Base-by-base conservation (phyloP, 805 yeast species). In the Sugiyamaella marilandica region DNA sequence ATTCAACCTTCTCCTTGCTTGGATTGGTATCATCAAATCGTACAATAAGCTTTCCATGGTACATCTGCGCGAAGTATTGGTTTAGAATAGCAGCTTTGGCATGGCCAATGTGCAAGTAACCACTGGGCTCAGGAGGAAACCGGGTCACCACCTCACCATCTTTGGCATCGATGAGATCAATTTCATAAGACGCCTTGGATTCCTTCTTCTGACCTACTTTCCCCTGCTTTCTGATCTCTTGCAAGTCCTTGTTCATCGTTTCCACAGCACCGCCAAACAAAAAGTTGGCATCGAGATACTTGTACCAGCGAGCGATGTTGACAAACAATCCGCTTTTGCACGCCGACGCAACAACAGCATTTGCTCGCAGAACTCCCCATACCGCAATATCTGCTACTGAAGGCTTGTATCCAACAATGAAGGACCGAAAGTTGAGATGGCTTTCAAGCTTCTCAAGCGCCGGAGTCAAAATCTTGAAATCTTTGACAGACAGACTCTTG, bases 111-210 rank as follows among this genome's bases (percentile, higher is more conserved):
- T 94, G 99, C 73, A 94, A 80, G 73, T 91, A 94, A 74, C 99
- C 99, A 74, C 96, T 87, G 55, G 99, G 99, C 76, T 94, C 99
- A 59, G 99, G 99, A 49, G 96, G 99, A 83, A 94, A 94, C 75
- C 99, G 86, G 51, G 99, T 95, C 51, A 95, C 98, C 53, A 94
- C 99, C 72, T 91, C 76, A 59, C 99, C 99, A 53, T 85, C 83
- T 65, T 80, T 83, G 54, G 99, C 99, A 68, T 83, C 95, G 55
- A 86, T 87, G 60, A 94, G 81, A 65, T 88, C 94, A 65, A 94
- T 94, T 69, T 91, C 97, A 62, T 86, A 94, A 71, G 86, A 91
- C 57, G 99, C 98, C 75, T 89, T 88, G 78, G 89, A 95, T 71
- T 88, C 94, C 73, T 89, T 90, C 74, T 85, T 84, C 64, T 75